A percentile compares a stretch with the other conserved stretches of the same genome.
Evolutionary conservation across 2,329 filamentous ascomycete genomes (phyloP).

Genomic region (Penicillium sp.): DNA sequence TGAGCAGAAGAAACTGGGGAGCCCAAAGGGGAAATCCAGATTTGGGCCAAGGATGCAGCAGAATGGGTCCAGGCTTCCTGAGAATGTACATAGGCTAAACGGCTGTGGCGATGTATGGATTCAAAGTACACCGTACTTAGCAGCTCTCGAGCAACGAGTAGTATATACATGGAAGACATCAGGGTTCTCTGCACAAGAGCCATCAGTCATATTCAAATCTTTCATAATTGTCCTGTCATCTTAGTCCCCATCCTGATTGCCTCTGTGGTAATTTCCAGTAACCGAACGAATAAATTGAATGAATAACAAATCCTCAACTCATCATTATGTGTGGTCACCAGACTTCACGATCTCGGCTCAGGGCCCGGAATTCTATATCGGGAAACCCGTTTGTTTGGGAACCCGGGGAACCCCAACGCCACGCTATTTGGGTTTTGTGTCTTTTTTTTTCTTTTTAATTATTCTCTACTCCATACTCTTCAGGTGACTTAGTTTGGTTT

Average conservation of each 20-base stretch:
- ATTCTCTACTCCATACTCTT: background rate
- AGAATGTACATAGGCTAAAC: background rate
- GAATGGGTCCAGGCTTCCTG: constrained; percentile 1
- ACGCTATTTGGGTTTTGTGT: background rate
- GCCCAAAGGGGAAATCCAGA: constrained; percentile 9
- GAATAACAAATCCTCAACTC: background rate
- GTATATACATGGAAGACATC: background rate
- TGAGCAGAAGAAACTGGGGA: constrained; percentile 4
- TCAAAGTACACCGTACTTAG: background rate
- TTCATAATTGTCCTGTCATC: background rate
- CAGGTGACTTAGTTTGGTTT: constrained; percentile 1
- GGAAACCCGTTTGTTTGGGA: constrained; percentile 8
- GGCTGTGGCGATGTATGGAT: background rate
- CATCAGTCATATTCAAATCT: background rate
- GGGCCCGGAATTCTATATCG: constrained; percentile 10
- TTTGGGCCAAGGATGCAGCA: constrained; percentile 1
- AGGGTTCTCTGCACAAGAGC: background rate
- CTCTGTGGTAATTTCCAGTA: background rate
- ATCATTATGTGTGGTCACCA: background rate
- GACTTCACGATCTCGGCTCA: constrained; percentile 3
- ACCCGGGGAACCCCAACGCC: constrained; percentile 9
- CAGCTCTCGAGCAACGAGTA: background rate
- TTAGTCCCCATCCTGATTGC: background rate
- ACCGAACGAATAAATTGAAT: background rate
- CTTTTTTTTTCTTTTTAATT: background rate